Base-by-base conservation (phyloP, 2,329 filamentous ascomycete genomes). In the Sclerotinia borealis region DNA sequence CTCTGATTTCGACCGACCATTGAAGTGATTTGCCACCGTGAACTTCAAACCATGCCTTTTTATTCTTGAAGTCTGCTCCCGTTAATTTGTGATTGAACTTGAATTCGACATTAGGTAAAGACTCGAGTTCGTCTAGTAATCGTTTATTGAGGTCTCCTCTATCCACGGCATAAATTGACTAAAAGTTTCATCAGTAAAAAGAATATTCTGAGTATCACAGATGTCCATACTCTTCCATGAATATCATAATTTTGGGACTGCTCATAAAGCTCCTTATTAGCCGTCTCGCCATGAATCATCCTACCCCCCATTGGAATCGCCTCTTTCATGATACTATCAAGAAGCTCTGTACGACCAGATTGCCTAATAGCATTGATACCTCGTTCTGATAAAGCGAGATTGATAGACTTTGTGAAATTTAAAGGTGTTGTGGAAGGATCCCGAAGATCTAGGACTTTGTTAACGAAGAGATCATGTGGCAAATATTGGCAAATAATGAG, bases 371-470 rank as follows among this genome's bases (percentile, higher is more conserved):
- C 91, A 75, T 95, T 90, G 75, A 98, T 93, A 37, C 95, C 95
- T 64, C 95, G 87, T 75, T 98, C 93, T 0, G 95, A 98, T 0
- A 99, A 81, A 27, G 95, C 93, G 62, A 99, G 79, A 74, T 99
- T 99, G 80, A 99, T 99, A n/a, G 95, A 98, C 76, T 92, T 96
- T 65, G 93, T 96, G 74, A 97, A 97, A 77, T 97, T 97, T 66
- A 98, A 81, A 3, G 93, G 93, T 36, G 87, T 86, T 0, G 91
- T 96, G 2, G 85, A 83, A 2, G 90, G 87, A 74, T 96, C 87
- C 47, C 95, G 87, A 55, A 98, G 86, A 79, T 99, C 95, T 98
- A 50, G 27, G 41, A 17, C 55, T 39, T 61, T 31, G 48, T 61
- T 43, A 61, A 49, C 25, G 25, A 29, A 27, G 27, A 19, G 29